A percentile compares a stretch with the other conserved stretches of the same genome.
Evolutionary conservation across 805 yeast species (phyloP).

Genomic region (Maudiozyma saulgeensis): DNA sequence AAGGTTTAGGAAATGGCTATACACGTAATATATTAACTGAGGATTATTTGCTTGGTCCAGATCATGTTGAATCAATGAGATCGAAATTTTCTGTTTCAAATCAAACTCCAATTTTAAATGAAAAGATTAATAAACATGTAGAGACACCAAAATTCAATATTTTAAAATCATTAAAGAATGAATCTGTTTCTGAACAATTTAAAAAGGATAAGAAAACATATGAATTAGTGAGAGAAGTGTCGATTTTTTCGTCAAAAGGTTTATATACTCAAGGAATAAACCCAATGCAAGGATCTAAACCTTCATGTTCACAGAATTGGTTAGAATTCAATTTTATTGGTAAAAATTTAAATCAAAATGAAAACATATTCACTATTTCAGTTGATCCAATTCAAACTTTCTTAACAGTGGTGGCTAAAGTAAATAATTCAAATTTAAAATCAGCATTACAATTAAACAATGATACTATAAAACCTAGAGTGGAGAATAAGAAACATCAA

Average conservation of each 20-base stretch:
- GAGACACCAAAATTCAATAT: constrained; percentile 23
- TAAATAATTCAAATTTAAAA: constrained; percentile 7
- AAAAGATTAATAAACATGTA: constrained; percentile 11
- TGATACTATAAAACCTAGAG: constrained; percentile 12
- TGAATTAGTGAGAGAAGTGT: constrained; percentile 16
- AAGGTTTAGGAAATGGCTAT: constrained; percentile 28
- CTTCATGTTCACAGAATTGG: constrained; percentile 25
- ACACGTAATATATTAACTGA: constrained; percentile 22
- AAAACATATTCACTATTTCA: constrained; percentile 21
- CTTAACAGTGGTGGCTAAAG: constrained; percentile 17
- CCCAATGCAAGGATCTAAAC: constrained; percentile 24
- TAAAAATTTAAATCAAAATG: constrained; percentile 17
- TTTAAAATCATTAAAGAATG: constrained; percentile 19
- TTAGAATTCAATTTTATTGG: constrained; percentile 23
- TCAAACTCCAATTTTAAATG: not conserved
- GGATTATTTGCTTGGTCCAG: constrained; percentile 24
- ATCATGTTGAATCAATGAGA: not conserved
- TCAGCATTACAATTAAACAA: constrained; percentile 16
- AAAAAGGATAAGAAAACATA: constrained; percentile 16
- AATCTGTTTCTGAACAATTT: constrained; percentile 14
- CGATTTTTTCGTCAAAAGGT: constrained; percentile 21
- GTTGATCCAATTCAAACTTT: constrained; percentile 25
- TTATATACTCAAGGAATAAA: constrained; percentile 23
- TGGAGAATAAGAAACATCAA: constrained; percentile 2
- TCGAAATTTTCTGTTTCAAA: not conserved